These are phyloP conservation scores for Adenanthera pavonina DNA, from an alignment of 306 rosid genomes.

Conservation along the genomic window DNA sequence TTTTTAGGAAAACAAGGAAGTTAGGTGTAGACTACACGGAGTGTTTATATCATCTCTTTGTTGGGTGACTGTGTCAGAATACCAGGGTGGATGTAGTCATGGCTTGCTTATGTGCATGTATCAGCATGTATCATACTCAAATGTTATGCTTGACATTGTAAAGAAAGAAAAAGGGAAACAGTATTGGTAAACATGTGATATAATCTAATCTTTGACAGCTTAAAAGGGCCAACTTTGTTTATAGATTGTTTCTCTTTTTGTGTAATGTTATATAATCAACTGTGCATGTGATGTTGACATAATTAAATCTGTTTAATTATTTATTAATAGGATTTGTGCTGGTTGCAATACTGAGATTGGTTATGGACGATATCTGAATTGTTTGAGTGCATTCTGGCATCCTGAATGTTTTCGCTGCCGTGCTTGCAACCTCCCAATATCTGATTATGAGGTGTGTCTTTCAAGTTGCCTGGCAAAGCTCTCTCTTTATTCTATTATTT, in stretches of 20 bases:
- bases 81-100: not conserved
- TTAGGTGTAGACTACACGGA: not conserved
- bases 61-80: not conserved
- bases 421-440: conserved; percentile 87
- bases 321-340: conserved; percentile 59
- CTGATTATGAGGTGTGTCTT: conserved; percentile 73
- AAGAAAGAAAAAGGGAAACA: not conserved
- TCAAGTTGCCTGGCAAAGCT: not conserved
- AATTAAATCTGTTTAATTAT: not conserved
- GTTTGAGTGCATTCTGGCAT: conserved; percentile 94
- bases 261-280: not conserved
- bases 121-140: not conserved
- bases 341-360: conserved; percentile 80
- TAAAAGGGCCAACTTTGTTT: not conserved
- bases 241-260: not conserved
- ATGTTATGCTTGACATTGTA: not conserved
- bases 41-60: not conserved
- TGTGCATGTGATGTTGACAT: not conserved
- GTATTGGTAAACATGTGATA: not conserved
- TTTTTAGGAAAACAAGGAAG: not conserved
- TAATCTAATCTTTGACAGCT: not conserved
- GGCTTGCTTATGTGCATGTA: not conserved
- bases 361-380: conserved; percentile 86
- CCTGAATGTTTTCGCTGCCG: conserved; percentile 97
- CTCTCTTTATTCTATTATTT: not conserved